phyloP scores from a whole-genome alignment of 129 eudicot genomes.

The Chrysanthemum lavandulifolium region DNA sequence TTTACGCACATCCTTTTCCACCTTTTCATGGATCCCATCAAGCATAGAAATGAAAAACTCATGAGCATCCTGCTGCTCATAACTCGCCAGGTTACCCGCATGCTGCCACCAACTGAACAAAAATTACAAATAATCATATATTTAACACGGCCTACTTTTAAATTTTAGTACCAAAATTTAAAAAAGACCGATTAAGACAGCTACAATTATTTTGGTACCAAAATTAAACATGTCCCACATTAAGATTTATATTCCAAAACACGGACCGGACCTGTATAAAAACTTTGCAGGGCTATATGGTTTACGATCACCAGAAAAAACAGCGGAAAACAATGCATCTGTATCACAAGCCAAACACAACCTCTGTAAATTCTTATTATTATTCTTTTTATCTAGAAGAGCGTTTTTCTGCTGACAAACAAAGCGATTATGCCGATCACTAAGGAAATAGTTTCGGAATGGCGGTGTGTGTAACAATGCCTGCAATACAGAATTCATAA shows the following conservation, averaged over 20 bases:
- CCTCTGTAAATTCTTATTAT: slow-evolving; percentile 29
- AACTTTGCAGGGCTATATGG: slow-evolving; percentile 88
- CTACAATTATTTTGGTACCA: slow-evolving; percentile 19
- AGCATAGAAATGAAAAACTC: slow-evolving; percentile 93
- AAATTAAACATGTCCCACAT: slow-evolving; percentile 36
- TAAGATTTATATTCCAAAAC: slow-evolving; percentile 13
- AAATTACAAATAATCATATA: slow-evolving; percentile 11
- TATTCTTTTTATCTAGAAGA: slow-evolving; percentile 25
- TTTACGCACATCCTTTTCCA: slow-evolving; percentile 64
- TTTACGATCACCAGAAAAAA: slow-evolving; percentile 64
- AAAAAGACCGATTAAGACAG: slow-evolving; percentile 22
- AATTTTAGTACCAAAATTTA: slow-evolving; percentile 2
- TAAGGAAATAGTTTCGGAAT: slow-evolving; percentile 67
- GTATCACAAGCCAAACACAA: slow-evolving; percentile 86
- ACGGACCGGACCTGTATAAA: slow-evolving; percentile 56
- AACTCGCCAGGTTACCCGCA: slow-evolving; percentile 86
- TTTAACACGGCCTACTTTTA: background rate
- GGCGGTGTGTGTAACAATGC: slow-evolving; percentile 93
- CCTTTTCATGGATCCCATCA: slow-evolving; percentile 83
- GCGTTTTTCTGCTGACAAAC: slow-evolving; percentile 65
- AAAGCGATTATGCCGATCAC: slow-evolving; percentile 73
- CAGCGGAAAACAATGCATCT: slow-evolving; percentile 77
- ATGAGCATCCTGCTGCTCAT: slow-evolving; percentile 98
- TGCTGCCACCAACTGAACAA: slow-evolving; percentile 93
- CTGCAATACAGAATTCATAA: slow-evolving; percentile 93